phyloP scores from a whole-genome alignment of 1,139 yeast genomes.

The Eremothecium gossypii region DNA sequence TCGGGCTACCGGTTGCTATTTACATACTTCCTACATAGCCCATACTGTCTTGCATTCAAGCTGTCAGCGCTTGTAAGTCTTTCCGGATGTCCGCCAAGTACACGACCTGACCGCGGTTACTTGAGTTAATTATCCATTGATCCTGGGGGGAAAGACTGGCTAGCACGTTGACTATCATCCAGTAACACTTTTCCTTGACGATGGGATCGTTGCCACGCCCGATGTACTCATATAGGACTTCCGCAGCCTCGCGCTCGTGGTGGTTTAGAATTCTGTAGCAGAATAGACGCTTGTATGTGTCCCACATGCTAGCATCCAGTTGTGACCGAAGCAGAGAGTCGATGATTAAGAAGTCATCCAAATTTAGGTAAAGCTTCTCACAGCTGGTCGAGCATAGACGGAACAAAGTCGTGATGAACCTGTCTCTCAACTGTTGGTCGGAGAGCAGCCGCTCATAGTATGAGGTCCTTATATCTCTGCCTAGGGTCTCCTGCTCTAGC shows the following conservation, averaged over 20 bases:
- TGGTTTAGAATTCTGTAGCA: constrained; percentile 24
- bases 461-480: constrained; percentile 14
- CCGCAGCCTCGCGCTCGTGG: constrained; percentile 28
- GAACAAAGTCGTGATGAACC: constrained; percentile 22
- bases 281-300: constrained; percentile 18
- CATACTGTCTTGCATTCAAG: neutral
- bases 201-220: constrained; percentile 8
- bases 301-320: constrained; percentile 17
- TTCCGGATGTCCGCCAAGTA: constrained; percentile 22
- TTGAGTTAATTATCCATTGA: constrained; percentile 42
- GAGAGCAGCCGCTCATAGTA: constrained; percentile 24
- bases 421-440: constrained; percentile 12
- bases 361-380: constrained; percentile 14
- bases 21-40: constrained; percentile 2
- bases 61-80: neutral
- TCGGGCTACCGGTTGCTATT: neutral
- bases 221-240: constrained; percentile 21
- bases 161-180: constrained; percentile 23
- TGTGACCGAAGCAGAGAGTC: constrained; percentile 32
- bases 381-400: constrained; percentile 12
- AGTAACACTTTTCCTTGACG: constrained; percentile 17
- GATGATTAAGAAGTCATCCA: constrained; percentile 38
- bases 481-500: constrained; percentile 19
- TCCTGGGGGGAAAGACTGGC: constrained; percentile 37
- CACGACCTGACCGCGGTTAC: constrained; percentile 17